phyloP scores from a whole-genome alignment of 345 rosid species.

The Clausena lansium region DNA sequence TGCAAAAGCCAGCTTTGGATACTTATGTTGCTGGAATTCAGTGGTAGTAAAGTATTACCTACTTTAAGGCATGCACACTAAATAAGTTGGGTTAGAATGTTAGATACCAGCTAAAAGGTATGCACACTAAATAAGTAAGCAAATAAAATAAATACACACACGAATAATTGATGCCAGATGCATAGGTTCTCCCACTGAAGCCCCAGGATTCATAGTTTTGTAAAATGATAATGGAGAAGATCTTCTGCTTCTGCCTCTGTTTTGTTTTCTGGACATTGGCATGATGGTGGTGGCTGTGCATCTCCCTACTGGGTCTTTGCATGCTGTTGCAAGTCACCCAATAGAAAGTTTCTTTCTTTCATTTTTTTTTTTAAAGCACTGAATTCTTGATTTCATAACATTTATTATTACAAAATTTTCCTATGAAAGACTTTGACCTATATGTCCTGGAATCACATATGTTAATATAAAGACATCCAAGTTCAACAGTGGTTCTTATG shows the following conservation, averaged over 20 bases:
- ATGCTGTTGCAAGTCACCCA: background rate
- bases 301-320: background rate
- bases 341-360: background rate
- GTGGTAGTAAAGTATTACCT: conserved; percentile 4
- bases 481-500: background rate
- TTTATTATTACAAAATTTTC: background rate
- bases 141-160: background rate
- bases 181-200: background rate
- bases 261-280: background rate
- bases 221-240: background rate
- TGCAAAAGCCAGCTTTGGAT: conserved; percentile 13
- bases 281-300: background rate
- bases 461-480: background rate
- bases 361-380: background rate
- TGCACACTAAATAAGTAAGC: background rate
- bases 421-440: background rate
- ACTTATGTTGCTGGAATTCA: background rate
- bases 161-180: background rate
- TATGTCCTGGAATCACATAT: background rate
- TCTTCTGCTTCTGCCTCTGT: background rate
- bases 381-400: background rate
- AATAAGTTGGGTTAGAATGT: background rate
- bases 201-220: background rate
- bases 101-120: background rate
- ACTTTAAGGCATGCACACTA: conserved; percentile 1